Evolutionary conservation across 140 eudicot species (phyloP).

Genomic region (Stevia rebaudiana): DNA sequence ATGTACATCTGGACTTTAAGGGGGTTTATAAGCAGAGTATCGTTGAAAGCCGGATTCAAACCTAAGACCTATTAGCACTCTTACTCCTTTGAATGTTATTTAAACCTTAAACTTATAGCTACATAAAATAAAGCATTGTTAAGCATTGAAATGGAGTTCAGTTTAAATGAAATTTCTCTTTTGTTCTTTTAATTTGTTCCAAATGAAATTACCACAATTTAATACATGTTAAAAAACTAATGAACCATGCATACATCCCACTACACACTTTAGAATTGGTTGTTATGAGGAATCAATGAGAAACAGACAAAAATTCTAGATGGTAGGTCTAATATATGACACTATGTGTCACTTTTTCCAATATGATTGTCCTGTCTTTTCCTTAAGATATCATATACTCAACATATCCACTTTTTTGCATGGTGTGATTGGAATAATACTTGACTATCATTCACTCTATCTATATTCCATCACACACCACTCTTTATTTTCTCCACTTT

Average conservation of each 20-base stretch:
- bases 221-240: neutral
- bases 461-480: neutral
- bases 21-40: too few species aligned
- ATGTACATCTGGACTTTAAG: too few species aligned
- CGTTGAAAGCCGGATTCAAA: too few species aligned
- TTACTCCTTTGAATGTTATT: too few species aligned
- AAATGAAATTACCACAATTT: neutral
- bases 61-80: too few species aligned
- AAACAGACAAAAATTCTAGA: constrained; percentile 53
- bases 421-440: constrained; percentile 37
- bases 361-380: constrained; percentile 42
- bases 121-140: too few species aligned
- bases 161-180: neutral
- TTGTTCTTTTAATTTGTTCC: constrained; percentile 2
- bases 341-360: constrained; percentile 42
- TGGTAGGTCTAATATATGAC: constrained; percentile 48
- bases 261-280: neutral
- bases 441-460: constrained; percentile 25
- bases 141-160: too few species aligned
- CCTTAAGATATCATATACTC: constrained; percentile 36
- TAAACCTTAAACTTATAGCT: too few species aligned
- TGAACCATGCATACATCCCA: neutral
- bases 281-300: constrained; percentile 15
- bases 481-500: constrained; percentile 9
- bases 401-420: constrained; percentile 30